Evolutionary conservation across 2,329 filamentous ascomycete species (phyloP), one percentile per base, ranked within the genome.

Genomic region (Aspergillus bombycis): DNA sequence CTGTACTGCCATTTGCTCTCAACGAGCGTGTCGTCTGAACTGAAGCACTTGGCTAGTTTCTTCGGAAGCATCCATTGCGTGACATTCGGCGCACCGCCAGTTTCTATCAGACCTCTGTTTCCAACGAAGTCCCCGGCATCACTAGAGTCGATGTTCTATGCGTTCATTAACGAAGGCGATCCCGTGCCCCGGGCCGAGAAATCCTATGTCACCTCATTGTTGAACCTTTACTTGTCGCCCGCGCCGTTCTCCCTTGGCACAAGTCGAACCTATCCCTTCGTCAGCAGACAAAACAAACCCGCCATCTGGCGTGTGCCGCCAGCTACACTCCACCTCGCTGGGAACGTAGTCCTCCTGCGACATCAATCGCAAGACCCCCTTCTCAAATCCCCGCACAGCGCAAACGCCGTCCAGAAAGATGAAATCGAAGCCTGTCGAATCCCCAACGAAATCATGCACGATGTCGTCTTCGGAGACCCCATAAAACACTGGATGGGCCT

Each of bases 101-200:
- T 96, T 2, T 90, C 88, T 23, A 82, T 93, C 0, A 81, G 91
- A 1, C 91, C 92, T 0, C 78, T 96, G 2, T 72, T 82, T 32
- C 90, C 86, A 67, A 32, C 23, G 3, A 50, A 50, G 26, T 50
- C 46, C 1, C 26, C 82, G 93, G 88, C 76, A 0, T 76, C 81
- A 14, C 76, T 86, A 26, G 77, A 82, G 32, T 93, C 88, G 62
- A 74, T 94, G 5, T 96, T 96, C 74, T 84, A 92, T 58, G 87
- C 86, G 48, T 93, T 96, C 73, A 83, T 94, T 70, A 97, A 96
- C 72, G 92, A 96, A 75, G 93, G 93, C 4, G 93, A 96, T 68
- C 92, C 91, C 0, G 91, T 96, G 0, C 84, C 87, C 0, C 81
- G 93, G 32, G 92, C 92, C 0, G 92, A 96, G 72, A 91, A 88